Evolutionary conservation across 31 red algal species (phyloP).

Genomic region (Odonthalia washingtoniensis): DNA sequence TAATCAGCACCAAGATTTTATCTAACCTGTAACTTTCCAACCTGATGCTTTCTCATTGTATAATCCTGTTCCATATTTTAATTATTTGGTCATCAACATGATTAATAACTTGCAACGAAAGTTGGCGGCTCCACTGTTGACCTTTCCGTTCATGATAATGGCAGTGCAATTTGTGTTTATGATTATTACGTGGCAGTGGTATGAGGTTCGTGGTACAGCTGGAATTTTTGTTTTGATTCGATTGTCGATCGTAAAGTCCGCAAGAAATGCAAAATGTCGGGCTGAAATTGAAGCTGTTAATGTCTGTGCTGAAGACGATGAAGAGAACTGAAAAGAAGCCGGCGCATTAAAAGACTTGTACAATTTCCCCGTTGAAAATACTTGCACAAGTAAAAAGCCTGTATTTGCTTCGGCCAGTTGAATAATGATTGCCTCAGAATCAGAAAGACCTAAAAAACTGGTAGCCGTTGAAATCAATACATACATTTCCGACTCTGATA

Average conservation of each 20-base stretch:
- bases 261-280: no score
- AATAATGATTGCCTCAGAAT: no score
- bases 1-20: slow-evolving; percentile 81
- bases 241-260: slow-evolving; percentile 64
- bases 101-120: slow-evolving; percentile 78
- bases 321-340: no score
- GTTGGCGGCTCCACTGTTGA: slow-evolving; percentile 68
- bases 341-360: no score
- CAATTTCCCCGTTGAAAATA: no score
- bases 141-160: slow-evolving; percentile 86
- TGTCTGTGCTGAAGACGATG: no score
- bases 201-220: slow-evolving; percentile 55
- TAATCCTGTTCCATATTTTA: slow-evolving; percentile 89
- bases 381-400: no score
- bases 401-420: no score
- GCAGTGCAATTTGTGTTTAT: slow-evolving; percentile 80
- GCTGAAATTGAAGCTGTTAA: no score
- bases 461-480: no score
- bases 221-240: slow-evolving; percentile 81
- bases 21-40: slow-evolving; percentile 81
- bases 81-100: slow-evolving; percentile 72
- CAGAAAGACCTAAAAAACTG: no score
- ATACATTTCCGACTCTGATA: no score
- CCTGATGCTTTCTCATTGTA: slow-evolving; percentile 80
- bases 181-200: slow-evolving; percentile 90